Evolutionary conservation across 257 asterid genomes (phyloP), one percentile per base, ranked within the genome.

Genomic region (Coffea canephora): DNA sequence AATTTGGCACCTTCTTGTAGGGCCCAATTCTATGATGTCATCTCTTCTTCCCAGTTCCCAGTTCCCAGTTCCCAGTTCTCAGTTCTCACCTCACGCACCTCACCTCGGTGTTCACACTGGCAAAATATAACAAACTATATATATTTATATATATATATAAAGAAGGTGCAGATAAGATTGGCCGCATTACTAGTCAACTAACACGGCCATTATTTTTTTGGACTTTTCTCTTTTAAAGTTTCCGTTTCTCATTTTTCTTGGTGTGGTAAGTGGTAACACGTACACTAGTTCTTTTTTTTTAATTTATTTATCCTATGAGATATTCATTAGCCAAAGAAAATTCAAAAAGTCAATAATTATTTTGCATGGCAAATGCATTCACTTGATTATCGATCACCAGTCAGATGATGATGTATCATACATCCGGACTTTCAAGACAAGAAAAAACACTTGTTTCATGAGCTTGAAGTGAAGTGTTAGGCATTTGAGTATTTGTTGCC

Each of bases 181-280:
- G 64, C 34, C 12, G 1, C 4, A 0, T 39, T 39, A 39, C 34
- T 77, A 48, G 80, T 77, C 80, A 77, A 77, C 31, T 8, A 77
- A 77, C 49, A 11, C 80, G 73, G 73, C 80, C 50, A 52, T 39
- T 45, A 49, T 7, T 43, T 3, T 64, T 46, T 76, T 76, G 73
- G 65, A 77, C 80, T 77, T 77, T 77, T 65, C 79, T 64, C 36
- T 21, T 21, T 61, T 43, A 39, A 41, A 48, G 69, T 43, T 61
- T 25, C 65, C 41, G n/a, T 76, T 45, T 25, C 52, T 45, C 21
- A 43, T 5, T 41, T 64, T 8, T 45, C 14, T 50, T 8, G 1
- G 8, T 69, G 3, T 15, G 43, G 45, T 31, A 8, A n/a, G 39
- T 10, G 4, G 31, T 31, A 31, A 31, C 31, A 31, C 31, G 31